Evolutionary conservation across 148 eudicot species (phyloP).

Genomic region (Fagopyrum homotropicum): DNA sequence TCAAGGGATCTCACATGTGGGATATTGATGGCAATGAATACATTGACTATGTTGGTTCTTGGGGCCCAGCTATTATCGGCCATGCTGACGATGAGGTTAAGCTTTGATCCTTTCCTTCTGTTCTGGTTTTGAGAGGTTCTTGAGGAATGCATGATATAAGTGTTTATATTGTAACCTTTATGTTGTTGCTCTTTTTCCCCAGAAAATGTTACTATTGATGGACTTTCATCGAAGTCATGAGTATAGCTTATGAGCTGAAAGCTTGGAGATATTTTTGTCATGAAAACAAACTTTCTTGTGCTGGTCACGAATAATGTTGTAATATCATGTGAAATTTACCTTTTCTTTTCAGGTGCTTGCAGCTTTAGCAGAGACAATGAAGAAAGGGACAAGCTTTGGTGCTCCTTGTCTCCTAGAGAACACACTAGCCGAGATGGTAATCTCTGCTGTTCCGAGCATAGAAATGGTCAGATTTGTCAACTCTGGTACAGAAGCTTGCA

Average conservation of each 20-base stretch:
- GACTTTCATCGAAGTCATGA: too few species aligned
- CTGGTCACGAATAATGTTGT: too few species aligned
- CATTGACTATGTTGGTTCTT: slow-evolving; percentile 93
- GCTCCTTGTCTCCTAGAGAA: slow-evolving; percentile 97
- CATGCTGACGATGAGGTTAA: slow-evolving; percentile 85
- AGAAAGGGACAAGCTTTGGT: slow-evolving; percentile 97
- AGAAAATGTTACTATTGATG: too few species aligned
- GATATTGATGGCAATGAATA: slow-evolving; percentile 96
- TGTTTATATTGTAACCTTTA: neutral
- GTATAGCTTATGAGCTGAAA: too few species aligned
- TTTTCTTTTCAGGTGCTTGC: slow-evolving; percentile 64
- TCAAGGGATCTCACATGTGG: slow-evolving; percentile 86
- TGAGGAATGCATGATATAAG: neutral
- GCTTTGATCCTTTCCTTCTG: slow-evolving; percentile 5
- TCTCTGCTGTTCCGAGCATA: slow-evolving; percentile 91
- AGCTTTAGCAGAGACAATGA: slow-evolving; percentile 92
- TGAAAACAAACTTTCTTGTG: too few species aligned
- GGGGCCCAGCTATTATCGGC: slow-evolving; percentile 92
- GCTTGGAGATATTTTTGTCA: too few species aligned
- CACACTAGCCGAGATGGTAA: slow-evolving; percentile 81
- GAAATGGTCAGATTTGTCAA: slow-evolving; percentile 97
- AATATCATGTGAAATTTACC: too few species aligned
- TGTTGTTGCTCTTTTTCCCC: neutral
- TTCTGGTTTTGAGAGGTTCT: neutral
- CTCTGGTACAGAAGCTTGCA: slow-evolving; percentile 98